Evolutionary conservation across 1,284 basidiomycete species (phyloP), one percentile per base, ranked within the genome.

Genomic region (Fomitopsis palustris): DNA sequence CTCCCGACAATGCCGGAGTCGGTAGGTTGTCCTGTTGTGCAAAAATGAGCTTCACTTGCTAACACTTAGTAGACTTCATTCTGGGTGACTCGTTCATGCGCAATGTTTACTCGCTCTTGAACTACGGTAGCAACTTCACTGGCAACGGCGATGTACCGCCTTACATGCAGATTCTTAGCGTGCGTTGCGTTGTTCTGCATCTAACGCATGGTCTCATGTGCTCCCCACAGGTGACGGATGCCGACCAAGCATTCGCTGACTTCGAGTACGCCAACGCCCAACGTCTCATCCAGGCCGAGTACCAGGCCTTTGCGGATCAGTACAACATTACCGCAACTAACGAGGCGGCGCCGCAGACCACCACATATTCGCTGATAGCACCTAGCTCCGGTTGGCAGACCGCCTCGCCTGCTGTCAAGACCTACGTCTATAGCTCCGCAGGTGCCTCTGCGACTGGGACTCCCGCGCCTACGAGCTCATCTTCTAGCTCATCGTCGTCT

Each of bases 51-150:
- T 35, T 21, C 6, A 17, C 12, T 31, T 27, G 25, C 25, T 52
- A 9, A 52, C 25, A 17, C 27, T 19, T 3, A 9, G 17, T 17
- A 61, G 62, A 64, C 51, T 64, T 57, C 42, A 56, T 64, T 23
- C 53, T 64, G 5, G 62, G 62, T 3, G 62, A 61, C 27, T 25
- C 58, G 10, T 64, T 64, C 52, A 27, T 64, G 55, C 60, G 58
- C 27, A 64, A 64, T 29, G 62, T 64, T 0, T 61, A 61, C 51
- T 27, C 54, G 9, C 56, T 64, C 9, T 55, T 60, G n/a, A 53
- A 55, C 39, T 61, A 42, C 56, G 53, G 62, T 25, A 49, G 33
- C 49, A 54, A 41, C 27, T 55, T 52, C 56, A 57, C 59, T 4
- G 42, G 57, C 10, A 25, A 16, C 16, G 60, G 60, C 8, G 33